Evolutionary conservation across 2,329 filamentous ascomycete genomes (phyloP).

Genomic region (Arthrobotrys sphaeroides): DNA sequence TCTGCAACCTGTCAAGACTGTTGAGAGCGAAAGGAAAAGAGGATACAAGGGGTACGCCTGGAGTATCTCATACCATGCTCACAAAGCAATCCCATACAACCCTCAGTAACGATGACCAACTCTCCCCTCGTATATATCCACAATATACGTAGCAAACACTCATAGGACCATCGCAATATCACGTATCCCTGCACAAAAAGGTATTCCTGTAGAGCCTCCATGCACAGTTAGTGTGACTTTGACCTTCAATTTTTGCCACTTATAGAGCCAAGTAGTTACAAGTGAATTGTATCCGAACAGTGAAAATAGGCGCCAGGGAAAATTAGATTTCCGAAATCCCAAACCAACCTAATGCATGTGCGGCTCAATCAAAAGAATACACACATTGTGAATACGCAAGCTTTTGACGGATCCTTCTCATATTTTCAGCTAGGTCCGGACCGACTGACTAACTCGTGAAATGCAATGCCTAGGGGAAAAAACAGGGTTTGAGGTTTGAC

Average conservation of each 20-base stretch:
- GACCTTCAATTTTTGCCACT: background rate
- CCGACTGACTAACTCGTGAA: background rate
- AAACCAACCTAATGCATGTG: constrained; percentile 32
- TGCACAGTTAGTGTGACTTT: background rate
- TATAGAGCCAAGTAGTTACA: too few species aligned
- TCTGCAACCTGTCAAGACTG: background rate
- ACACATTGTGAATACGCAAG: background rate
- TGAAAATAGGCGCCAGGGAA: constrained; percentile 20
- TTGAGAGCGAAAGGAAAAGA: background rate
- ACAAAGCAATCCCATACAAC: background rate
- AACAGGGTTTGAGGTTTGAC: constrained; percentile 13
- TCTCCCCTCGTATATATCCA: background rate
- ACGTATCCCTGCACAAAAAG: background rate
- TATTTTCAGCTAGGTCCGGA: constrained; percentile 13
- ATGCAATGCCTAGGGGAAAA: background rate
- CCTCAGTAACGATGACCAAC: background rate
- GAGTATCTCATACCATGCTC: constrained; percentile 2
- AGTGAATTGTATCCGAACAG: background rate
- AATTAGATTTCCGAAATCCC: constrained; percentile 1
- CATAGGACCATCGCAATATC: constrained; percentile 14
- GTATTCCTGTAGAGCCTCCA: constrained; percentile 15
- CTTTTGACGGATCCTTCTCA: background rate
- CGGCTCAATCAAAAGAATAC: constrained; percentile 21
- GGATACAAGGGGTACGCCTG: background rate
- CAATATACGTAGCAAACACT: constrained; percentile 24